Percentiles rank a stretch among this genome's conserved stretches.
Conservation (phyloP, 441 rosid species). For the Monsonia emarginata region DNA sequence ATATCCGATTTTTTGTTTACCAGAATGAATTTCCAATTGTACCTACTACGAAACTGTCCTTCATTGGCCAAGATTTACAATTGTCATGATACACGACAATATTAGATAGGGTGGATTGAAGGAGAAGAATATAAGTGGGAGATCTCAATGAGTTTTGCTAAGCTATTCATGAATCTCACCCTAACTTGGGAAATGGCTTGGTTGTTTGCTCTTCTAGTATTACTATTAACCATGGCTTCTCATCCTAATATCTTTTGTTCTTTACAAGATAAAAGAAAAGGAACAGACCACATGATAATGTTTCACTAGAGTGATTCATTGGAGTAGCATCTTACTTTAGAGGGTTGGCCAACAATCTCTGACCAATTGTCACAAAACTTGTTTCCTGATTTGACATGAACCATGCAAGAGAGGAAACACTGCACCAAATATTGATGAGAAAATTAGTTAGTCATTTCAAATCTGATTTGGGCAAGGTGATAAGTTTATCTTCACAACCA, state of each 20-base stretch:
- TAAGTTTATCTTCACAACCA: conserved; percentile 8
- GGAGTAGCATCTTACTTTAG: conserved; percentile 49
- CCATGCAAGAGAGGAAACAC: conserved; percentile 99
- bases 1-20: too few relatives aligned
- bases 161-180: too few relatives aligned
- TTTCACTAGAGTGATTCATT: not conserved
- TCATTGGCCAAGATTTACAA: not conserved
- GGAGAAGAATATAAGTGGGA: too few relatives aligned
- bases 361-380: conserved; percentile 98
- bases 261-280: not conserved
- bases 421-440: conserved; percentile 30
- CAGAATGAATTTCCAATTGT: too few relatives aligned
- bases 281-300: not conserved
- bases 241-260: not conserved
- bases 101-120: not conserved
- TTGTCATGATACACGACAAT: not conserved
- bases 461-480: not conserved
- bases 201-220: not conserved
- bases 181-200: too few relatives aligned
- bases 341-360: conserved; percentile 90
- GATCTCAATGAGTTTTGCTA: too few relatives aligned
- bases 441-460: conserved; percentile 14
- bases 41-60: not conserved
- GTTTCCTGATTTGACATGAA: conserved; percentile 99
- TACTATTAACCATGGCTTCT: not conserved